These are phyloP conservation scores for Mortierella antarctica DNA, from an alignment of 192 early-diverging fungal species.

Conservation along the genomic window DNA sequence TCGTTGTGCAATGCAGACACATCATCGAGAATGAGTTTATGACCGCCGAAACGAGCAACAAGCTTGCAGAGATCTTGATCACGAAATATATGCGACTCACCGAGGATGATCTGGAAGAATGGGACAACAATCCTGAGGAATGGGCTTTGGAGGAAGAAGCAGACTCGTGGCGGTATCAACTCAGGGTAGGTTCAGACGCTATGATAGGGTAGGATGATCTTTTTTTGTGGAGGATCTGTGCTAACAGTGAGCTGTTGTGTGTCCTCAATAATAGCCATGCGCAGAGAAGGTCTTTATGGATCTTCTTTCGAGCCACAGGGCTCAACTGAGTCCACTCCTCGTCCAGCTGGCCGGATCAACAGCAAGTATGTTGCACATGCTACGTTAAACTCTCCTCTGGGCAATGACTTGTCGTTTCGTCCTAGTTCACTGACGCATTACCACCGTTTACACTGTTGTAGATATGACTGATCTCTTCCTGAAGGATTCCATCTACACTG, in stretches of 20 bases:
- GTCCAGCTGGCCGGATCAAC: conserved; percentile 69
- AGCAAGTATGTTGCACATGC: conserved; percentile 52
- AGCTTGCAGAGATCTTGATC: conserved; percentile 77
- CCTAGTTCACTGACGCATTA: conserved; percentile 18
- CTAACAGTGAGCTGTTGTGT: not conserved
- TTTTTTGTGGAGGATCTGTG: not conserved
- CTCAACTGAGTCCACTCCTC: conserved; percentile 68
- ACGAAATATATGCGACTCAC: conserved; percentile 78
- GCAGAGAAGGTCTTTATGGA: conserved; percentile 87
- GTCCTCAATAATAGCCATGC: conserved; percentile 63
- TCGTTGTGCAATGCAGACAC: conserved; percentile 59
- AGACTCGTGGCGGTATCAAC: conserved; percentile 87
- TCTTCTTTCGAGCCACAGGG: conserved; percentile 74
- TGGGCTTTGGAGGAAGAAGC: conserved; percentile 84
- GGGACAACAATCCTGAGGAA: conserved; percentile 88
- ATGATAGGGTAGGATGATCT: not conserved
- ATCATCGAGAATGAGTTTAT: conserved; percentile 74
- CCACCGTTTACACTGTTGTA: conserved; percentile 7
- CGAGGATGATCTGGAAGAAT: conserved; percentile 75
- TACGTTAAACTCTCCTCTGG: too few species aligned
- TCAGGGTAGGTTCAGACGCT: conserved; percentile 62
- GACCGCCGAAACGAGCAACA: conserved; percentile 73
- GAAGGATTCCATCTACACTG: conserved; percentile 83
- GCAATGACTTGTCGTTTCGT: not conserved
- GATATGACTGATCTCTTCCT: conserved; percentile 63